Base-by-base conservation (phyloP, 306 rosid species). In the Calophaca sinica region DNA sequence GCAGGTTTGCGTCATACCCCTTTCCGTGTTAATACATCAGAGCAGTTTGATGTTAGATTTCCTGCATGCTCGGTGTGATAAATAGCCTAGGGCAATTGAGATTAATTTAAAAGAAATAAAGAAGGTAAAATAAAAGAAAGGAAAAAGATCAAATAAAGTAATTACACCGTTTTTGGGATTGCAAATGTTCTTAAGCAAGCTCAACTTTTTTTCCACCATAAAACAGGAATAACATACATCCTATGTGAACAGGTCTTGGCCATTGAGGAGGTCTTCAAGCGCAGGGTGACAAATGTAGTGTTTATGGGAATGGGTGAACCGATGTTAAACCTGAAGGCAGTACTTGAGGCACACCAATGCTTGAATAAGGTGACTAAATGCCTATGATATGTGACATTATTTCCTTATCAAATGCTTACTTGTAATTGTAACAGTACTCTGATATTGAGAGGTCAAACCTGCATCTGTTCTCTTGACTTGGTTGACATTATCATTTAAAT, bases 301-400 rank as follows among this genome's bases (percentile, higher is more conserved):
- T 94, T 94, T 84, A 94, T 94, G 98, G 98, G 98, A 83, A 94
- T 94, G 98, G 98, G 98, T 42, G 98, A 94, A 68, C 98, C 98
- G 13, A 91, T 94, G 98, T 81, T 94, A 86, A 94, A 94, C 67
- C 79, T 91, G 89, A 91, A 90, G 61, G 80, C 90, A 9, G 97
- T 94, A 48, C 96, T 94, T 59, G 96, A 86, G 76, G 98, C 97
- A 36, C 97, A 94, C 70, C 88, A 59, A 39, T 94, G 98, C 86
- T 80, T 94, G 84, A 94, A 94, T 85, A 91, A 94, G 98, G 97
- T 94, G 42, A 46, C 60, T 68, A 41, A 35, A 46, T 52, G 46
- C 64, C 79, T 60, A 20, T 70, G 61, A 62, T 44, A 29, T 26
- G 53, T 33, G 51, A 10, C 53, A 12, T 48, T 57, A 41, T 72